Evolutionary conservation across 2,329 filamentous ascomycete genomes (phyloP), one percentile per base, ranked within the genome.

Genomic region (Parafenestella ontariensis): DNA sequence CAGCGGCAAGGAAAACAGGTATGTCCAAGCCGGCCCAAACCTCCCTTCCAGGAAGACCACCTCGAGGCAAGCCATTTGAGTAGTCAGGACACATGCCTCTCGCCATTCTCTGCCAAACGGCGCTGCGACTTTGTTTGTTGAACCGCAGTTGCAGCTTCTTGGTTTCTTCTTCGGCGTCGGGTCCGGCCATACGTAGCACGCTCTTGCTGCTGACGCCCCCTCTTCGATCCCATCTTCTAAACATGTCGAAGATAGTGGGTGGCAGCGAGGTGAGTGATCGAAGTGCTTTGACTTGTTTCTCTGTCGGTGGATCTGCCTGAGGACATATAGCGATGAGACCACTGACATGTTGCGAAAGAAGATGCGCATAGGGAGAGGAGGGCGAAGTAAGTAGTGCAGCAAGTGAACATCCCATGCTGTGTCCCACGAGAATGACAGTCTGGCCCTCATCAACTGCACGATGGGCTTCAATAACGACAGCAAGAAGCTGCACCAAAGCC

Each of bases 341-440:
- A 42, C 87, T 77, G n/a, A 96, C 83, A 67, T 90, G 81, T 9
- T 87, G 75, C 28, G 84, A 80, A n/a, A 91, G 66, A 1, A 78
- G 72, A 23, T 80, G 79, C 20, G 75, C 78, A 54, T 87, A 78
- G 1, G 82, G 76, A 1, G 83, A 85, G 59, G 82, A 76, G 2
- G 81, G 78, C 0, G 86, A 87, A 9, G 91, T 88, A 46, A 98
- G 79, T 15, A 89, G 79, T 23, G 90, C 88, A 5, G 89, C 86
- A 18, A 97, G 79, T 3, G 90, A 90, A 54, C 90, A 92, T 6
- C 95, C 95, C 85, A 97, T 89, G 72, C 92, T 96, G 70, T 99
- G 95, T 1, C 89, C 92, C 54, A 98, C 85, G 26, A 97, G 75
- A 18, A 97, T 83, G 13, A 96, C 84, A 3, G 87, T 85, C 73